Evolutionary conservation across 768 basidiomycete genomes (phyloP), one percentile per base, ranked within the genome.

Genomic region (Termitomyces sp.): DNA sequence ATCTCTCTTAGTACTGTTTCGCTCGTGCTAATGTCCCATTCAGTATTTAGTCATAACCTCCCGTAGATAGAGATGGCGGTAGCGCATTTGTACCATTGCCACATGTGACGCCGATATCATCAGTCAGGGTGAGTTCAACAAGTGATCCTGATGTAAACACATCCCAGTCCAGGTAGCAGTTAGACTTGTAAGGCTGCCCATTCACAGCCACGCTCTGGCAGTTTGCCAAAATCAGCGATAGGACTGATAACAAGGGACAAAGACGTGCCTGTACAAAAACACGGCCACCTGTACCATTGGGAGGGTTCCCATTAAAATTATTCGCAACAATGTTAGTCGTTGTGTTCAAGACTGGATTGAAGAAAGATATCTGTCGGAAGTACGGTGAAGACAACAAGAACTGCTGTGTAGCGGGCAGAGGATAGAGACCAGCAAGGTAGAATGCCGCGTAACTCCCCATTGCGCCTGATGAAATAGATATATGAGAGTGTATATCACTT

Each of bases 161-260:
- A 50, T 84, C 82, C 84, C 84, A 87, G 32, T 86, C 84, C 47
- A 87, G 69, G 64, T 79, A 87, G 57, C 86, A 87, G 64, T 79
- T 86, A 3, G 85, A 85, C 59, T 82, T 79, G 75, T 83, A 86
- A 12, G 77, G 73, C 56, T 76, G 66, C 5, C 84, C 84, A 59
- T 87, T 77, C 27, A 86, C 79, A 12, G 74, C 78, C 8, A 86
- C 83, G 63, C 75, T 81, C 85, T 86, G n/a, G 5, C 0, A 43
- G 14, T 18, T 5, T 14, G n/a, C 59, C 36, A 5, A 20, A 18
- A 30, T 57, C 13, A 44, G 18, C 24, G 13, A 47, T 5, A 24
- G 5, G 26, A 30, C 2, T 44, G 7, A 20, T 39, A 13, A 9
- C 2, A 22, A 27, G 32, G 14, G 16, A n/a, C 8, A 24, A 27